Evolutionary conservation across 805 yeast species (phyloP).

Genomic region (Tanozyma kutaoensis): DNA sequence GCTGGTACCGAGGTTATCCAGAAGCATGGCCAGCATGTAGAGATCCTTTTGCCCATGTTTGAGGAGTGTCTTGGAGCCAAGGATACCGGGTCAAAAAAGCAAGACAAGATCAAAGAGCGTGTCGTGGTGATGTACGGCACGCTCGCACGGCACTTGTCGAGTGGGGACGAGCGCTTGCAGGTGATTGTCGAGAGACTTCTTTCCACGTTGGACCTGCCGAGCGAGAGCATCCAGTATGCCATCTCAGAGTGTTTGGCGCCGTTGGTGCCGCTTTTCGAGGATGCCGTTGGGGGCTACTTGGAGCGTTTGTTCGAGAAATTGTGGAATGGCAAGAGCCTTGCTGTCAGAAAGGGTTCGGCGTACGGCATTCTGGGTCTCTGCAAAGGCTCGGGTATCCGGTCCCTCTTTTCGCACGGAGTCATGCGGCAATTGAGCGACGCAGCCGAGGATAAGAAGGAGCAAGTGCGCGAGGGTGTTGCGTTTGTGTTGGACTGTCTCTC

Average conservation of each 20-base stretch:
- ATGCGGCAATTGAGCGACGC: slow-evolving; percentile 68
- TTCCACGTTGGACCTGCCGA: slow-evolving; percentile 70
- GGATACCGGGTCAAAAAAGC: slow-evolving; percentile 31
- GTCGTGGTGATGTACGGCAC: slow-evolving; percentile 84
- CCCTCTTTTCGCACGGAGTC: slow-evolving; percentile 65
- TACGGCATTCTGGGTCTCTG: slow-evolving; percentile 92
- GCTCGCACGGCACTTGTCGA: slow-evolving; percentile 69
- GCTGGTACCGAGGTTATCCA: slow-evolving; percentile 75
- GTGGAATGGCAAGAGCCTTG: slow-evolving; percentile 29
- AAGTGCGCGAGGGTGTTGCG: slow-evolving; percentile 77
- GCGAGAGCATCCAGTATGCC: slow-evolving; percentile 83
- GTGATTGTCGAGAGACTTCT: slow-evolving; percentile 58
- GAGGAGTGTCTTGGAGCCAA: slow-evolving; percentile 49
- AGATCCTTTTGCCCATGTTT: slow-evolving; percentile 66
- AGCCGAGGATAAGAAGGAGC: slow-evolving; percentile 64
- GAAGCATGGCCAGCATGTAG: slow-evolving; percentile 56
- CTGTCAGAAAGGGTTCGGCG: slow-evolving; percentile 84
- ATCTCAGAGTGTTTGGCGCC: slow-evolving; percentile 81
- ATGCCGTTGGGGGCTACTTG: slow-evolving; percentile 38
- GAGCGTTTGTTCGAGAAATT: slow-evolving; percentile 44
- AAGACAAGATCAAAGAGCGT: slow-evolving; percentile 60
- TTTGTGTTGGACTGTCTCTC: slow-evolving; percentile 80
- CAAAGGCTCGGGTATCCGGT: slow-evolving; percentile 76
- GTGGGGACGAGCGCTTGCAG: slow-evolving; percentile 52
- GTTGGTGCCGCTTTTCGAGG: too few relatives aligned